Conservation (phyloP, 768 basidiomycete species). For the Crassisporium funariophilum region DNA sequence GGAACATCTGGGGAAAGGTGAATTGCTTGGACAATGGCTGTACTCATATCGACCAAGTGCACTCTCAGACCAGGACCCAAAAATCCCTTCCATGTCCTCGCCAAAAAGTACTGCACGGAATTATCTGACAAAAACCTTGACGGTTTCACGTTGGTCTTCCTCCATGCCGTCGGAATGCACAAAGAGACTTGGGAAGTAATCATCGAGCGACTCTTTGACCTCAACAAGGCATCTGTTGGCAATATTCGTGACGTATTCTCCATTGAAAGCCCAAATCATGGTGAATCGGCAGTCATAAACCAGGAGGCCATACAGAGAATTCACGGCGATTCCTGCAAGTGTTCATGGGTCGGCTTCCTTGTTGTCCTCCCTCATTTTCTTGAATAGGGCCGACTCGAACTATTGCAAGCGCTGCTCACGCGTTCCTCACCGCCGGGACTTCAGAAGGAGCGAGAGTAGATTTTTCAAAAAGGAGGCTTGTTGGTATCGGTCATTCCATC, state of each 20-base stretch:
- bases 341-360: not conserved
- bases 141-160: not conserved
- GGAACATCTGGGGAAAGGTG: too few relatives aligned
- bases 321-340: not conserved
- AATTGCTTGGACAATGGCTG: not conserved
- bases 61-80: not conserved
- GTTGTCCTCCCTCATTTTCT: not conserved
- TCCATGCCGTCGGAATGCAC: not conserved
- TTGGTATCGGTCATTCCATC: not conserved
- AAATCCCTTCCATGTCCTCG: not conserved
- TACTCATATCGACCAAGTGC: not conserved
- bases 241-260: constrained; percentile 1
- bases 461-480: not conserved
- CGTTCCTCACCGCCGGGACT: not conserved
- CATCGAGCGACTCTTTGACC: not conserved
- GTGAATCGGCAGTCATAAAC: not conserved
- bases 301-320: not conserved
- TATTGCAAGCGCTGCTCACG: not conserved
- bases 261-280: constrained; percentile 1
- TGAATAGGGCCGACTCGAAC: not conserved
- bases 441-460: not conserved
- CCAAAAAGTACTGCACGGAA: not conserved
- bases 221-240: not conserved
- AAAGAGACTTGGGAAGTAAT: constrained; percentile 2
- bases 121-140: not conserved